These are phyloP conservation scores for Ceratocystis ficicola DNA, from an alignment of 2,329 filamentous ascomycete genomes.

Conservation along the genomic window DNA sequence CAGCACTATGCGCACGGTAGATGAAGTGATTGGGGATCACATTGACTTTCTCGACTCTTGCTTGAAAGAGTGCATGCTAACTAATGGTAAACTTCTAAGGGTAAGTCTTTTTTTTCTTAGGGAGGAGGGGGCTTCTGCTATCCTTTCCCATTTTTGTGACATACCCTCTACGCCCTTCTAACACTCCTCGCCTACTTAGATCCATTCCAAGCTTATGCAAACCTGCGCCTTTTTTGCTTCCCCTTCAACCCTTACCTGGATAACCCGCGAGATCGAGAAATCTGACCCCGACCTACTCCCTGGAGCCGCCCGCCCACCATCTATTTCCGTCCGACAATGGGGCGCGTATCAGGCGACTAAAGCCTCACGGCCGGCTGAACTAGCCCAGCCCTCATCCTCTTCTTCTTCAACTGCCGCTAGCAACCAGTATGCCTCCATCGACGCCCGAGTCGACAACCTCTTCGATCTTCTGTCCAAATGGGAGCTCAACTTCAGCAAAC, in stretches of 20 bases:
- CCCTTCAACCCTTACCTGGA: constrained; percentile 59
- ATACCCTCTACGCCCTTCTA: not conserved
- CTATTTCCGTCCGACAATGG: constrained; percentile 52
- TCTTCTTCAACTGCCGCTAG: constrained; percentile 29
- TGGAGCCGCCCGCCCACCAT: constrained; percentile 41
- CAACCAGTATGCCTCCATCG: constrained; percentile 31
- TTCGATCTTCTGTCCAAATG: constrained; percentile 83
- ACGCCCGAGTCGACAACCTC: constrained; percentile 56
- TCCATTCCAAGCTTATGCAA: constrained; percentile 93
- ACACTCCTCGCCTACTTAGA: constrained; percentile 40
- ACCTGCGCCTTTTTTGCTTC: constrained; percentile 90
- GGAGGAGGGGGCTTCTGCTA: not conserved
- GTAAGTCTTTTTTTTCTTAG: constrained; percentile 38
- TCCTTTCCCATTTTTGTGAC: not conserved
- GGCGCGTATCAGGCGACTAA: constrained; percentile 41
- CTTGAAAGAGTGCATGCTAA: constrained; percentile 97
- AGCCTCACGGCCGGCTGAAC: constrained; percentile 32
- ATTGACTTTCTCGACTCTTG: constrained; percentile 97
- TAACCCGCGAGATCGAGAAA: constrained; percentile 72
- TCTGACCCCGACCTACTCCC: constrained; percentile 63
- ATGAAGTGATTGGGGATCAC: constrained; percentile 97
- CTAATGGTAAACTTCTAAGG: constrained; percentile 84
- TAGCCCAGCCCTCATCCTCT: constrained; percentile 28
- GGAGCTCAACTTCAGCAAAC: constrained; percentile 82
- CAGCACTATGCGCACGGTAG: constrained; percentile 56